Base-by-base conservation (phyloP, 768 basidiomycete genomes). In the Lyophyllum decastes region DNA sequence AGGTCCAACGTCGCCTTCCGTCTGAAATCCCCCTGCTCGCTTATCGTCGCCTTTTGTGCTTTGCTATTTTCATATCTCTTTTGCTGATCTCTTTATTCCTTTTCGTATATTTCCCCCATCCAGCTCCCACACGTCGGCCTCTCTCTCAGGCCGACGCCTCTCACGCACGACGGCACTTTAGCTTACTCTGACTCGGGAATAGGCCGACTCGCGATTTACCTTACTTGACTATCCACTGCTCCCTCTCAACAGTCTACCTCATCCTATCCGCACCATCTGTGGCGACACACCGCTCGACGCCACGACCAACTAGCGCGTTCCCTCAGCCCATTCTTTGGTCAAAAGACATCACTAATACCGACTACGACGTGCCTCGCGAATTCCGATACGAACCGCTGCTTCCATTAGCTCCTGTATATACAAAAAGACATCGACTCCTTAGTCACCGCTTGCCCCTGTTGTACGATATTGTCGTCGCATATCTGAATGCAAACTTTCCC, bases 31-130 rank as follows among this genome's bases (percentile, higher is more conserved):
- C 19, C 21, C 27, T 38, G 51, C 47, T 58, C 33, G 51, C 30
- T 51, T 38, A 30, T 46, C 30, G 51, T 53, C 55, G 56, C 60
- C 54, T 60, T 45, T 55, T 54, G 52, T 38, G 17, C 45, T 52
- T 60, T 60, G 46, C 49, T 59, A 26, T 61, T 57, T 38, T 57
- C 62, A 35, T 57, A 64, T 54, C 57, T 41, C 59, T 59, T 38
- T 59, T 64, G 50, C 60, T 66, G 53, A 57, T 67, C 66, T 63
- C 60, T 62, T 60, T 59, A 61, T 38, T 44, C 43, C 47, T 52
- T 40, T 54, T 64, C 51, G 30, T 54, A 48, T 35, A 47, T 53
- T 48, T 50, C 26, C 38, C 47, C 17, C 43, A 21, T 50, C 34
- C 26, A 54, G 46, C 43, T 26, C 26, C 50, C 21, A 19, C 33